Evolutionary conservation across 345 rosid genomes (phyloP), one percentile per base, ranked within the genome.

Genomic region (Eucalyptus curtisii): DNA sequence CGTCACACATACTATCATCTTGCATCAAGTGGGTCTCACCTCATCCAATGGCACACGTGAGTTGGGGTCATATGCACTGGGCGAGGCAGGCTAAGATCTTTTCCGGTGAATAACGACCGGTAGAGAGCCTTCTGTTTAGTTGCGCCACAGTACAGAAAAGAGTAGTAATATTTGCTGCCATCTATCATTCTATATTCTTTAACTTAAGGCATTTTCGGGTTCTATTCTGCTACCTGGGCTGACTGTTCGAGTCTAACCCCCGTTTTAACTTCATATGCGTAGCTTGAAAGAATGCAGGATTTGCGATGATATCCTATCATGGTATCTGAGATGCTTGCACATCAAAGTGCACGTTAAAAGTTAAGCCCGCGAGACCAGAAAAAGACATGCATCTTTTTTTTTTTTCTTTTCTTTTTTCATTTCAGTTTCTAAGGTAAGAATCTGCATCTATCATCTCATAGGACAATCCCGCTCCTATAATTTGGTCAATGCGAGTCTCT

Each of bases 261-360:
- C 7, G 14, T 76, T 86, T 59, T 24, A 94, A 96, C 96, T 84
- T 92, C 96, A 89, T 97, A 97, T 88, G 95, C 97, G 37, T 64
- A 64, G 96, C 99, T 81, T 96, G 99, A 94, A 97, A 97, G 92
- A 97, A 97, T 92, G 93, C 97, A 87, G 99, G 96, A 24, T 97
- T 97, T 92, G 99, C 96, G 88, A 97, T 95, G 98, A 96, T 96
- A 93, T 95, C 98, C 20, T 95, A 97, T 90, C 95, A 95, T 91
- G 97, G 96, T 87, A 97, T 93, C 76, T 93, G 99, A 90, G 97
- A 94, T 92, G 98, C 98, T 86, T 97, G 97, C 90, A 94, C 94
- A 40, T 99, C 97, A 84, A 97, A 95, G 99, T 94, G 96, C 87
- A 95, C 97, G 7, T 92, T 97, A 85, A 94, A 96, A 92, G 95